Percentiles rank a stretch among this genome's conserved stretches.
Conservation (phyloP, 2,329 filamentous ascomycete species). For the Colletotrichum costaricense region DNA sequence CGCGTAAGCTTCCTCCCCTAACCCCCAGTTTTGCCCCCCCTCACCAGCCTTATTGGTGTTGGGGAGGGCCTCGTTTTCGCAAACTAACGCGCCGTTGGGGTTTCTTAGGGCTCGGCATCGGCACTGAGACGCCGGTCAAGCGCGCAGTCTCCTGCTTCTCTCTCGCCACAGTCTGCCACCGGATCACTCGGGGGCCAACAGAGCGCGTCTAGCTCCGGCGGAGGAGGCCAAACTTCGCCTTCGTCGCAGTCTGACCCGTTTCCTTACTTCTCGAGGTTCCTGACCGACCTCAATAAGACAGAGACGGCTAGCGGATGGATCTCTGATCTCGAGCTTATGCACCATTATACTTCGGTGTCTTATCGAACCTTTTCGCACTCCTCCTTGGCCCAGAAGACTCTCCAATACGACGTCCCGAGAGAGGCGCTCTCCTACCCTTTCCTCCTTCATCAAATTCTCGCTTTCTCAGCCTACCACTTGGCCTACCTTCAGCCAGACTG, state of each 20-base stretch:
- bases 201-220: slow-evolving; percentile 12
- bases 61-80: slow-evolving; percentile 11
- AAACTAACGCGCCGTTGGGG: slow-evolving; percentile 15
- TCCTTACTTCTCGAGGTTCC: slow-evolving; percentile 41
- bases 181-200: slow-evolving; percentile 20
- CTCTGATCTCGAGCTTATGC: slow-evolving; percentile 50
- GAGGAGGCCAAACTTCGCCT: slow-evolving; percentile 5
- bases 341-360: slow-evolving; percentile 47
- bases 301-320: slow-evolving; percentile 43
- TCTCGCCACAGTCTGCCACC: slow-evolving; percentile 26
- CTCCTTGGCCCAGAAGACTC: slow-evolving; percentile 38
- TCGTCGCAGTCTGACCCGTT: slow-evolving; percentile 31
- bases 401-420: slow-evolving; percentile 42
- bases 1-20: slow-evolving; percentile 4
- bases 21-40: background rate
- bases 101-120: slow-evolving; percentile 16
- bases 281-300: slow-evolving; percentile 38
- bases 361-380: slow-evolving; percentile 41
- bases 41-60: background rate
- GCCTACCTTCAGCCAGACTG: slow-evolving; percentile 43
- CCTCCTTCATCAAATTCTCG: slow-evolving; percentile 47
- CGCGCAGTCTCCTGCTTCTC: slow-evolving; percentile 24
- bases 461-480: slow-evolving; percentile 46
- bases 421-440: slow-evolving; percentile 43
- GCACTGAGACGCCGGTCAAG: slow-evolving; percentile 23